Conservation (phyloP, 2,329 filamentous ascomycete genomes). For the Venturia pyrina region DNA sequence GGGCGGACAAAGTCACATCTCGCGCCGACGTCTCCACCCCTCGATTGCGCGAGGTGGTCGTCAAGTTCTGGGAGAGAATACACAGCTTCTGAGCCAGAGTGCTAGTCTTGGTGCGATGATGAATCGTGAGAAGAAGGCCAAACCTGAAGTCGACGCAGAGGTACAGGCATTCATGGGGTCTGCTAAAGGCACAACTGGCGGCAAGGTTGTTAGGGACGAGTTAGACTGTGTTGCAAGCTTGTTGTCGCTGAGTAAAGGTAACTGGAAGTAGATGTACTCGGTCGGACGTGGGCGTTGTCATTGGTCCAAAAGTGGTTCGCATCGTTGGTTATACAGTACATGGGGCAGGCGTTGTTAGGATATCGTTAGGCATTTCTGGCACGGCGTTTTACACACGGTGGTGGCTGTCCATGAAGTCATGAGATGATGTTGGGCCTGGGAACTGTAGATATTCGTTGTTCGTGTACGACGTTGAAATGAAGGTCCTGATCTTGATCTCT, state of each 20-base stretch:
- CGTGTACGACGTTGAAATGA: not conserved
- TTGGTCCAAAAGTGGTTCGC: not conserved
- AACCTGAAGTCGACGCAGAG: conserved; percentile 45
- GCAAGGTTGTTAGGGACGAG: conserved; percentile 51
- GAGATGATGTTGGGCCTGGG: not conserved
- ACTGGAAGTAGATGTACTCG: conserved; percentile 47
- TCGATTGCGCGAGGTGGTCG: conserved; percentile 16
- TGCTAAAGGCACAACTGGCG: conserved; percentile 46
- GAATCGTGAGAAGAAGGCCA: conserved; percentile 16
- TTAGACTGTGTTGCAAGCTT: conserved; percentile 85
- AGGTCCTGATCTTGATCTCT: not conserved
- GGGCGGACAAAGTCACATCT: conserved; percentile 21
- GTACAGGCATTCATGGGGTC: conserved; percentile 64
- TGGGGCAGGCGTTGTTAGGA: not conserved
- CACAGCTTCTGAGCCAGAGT: conserved; percentile 29
- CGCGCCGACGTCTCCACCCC: conserved; percentile 8
- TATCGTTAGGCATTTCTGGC: not conserved
- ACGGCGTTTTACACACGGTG: not conserved
- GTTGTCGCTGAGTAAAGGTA: conserved; percentile 81
- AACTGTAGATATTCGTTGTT: not conserved
- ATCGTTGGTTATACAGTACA: not conserved
- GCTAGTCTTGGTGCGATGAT: conserved; percentile 27
- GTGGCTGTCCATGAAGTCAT: not conserved
- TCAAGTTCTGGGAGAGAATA: conserved; percentile 39
- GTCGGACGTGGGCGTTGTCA: not conserved